Evolutionary conservation across 2,329 filamentous ascomycete species (phyloP), one percentile per base, ranked within the genome.

Genomic region (Ophiostoma ips): DNA sequence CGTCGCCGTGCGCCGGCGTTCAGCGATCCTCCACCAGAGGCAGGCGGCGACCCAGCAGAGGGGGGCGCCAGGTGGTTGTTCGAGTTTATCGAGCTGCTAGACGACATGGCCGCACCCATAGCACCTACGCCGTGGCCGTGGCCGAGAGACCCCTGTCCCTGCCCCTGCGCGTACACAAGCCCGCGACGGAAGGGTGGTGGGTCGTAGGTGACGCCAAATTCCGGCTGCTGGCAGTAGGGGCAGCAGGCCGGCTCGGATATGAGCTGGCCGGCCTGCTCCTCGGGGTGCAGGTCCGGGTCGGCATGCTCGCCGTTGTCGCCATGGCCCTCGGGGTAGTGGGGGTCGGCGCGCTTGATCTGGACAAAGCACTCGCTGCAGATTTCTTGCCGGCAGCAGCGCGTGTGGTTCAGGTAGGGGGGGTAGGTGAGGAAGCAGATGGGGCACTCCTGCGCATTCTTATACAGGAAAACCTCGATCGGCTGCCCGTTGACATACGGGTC

Each of bases 361-460:
- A 98, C 92, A 60, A 98, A 98, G 64, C 92, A 98, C 68, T 98
- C 92, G 38, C 89, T 96, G 67, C 92, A 98, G 55, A 98, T 96
- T 6, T 85, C 75, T 63, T 98, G 92, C 59, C 95, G 88, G 64
- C 92, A 98, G 63, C 92, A 98, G 57, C 92, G 76, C 0, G 92
- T 98, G 56, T 82, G 84, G 67, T 98, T 98, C 30, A 98, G 73
- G 61, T 94, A 94, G 3, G 88, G 88, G 0, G 92, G 92, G 58
- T 96, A 98, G 58, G 88, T 94, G 49, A 96, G 72, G 63, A 96
- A 95, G 69, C 92, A 98, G 55, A 98, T 95, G 5, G 92, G 90
- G 60, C 92, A 98, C 63, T 98, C 92, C 7, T 72, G 69, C 3
- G 87, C 83, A 57, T 94, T 81, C 63, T 95, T 95, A 71, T 98